Conservation (phyloP, 352 stramenopile species). For the Globisporangium mamillatum region DNA sequence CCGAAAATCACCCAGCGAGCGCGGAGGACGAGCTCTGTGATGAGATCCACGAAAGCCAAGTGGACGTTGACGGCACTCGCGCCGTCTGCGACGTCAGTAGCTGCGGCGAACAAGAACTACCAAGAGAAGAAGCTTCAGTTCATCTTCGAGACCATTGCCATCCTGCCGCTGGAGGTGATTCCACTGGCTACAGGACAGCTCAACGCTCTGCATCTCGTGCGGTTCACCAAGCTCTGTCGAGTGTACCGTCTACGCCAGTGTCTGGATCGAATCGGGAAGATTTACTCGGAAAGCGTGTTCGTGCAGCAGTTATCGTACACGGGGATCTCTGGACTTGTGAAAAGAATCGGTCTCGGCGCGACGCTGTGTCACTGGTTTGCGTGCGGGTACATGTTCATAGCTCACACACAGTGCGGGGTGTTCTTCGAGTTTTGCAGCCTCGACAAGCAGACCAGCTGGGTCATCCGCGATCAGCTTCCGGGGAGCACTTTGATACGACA, state of each 20-base stretch:
- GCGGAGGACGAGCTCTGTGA: conserved; percentile 21
- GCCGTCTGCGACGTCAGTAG: conserved; percentile 14
- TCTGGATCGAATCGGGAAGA: conserved; percentile 37
- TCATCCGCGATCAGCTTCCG: conserved; percentile 47
- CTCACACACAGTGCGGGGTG: conserved; percentile 52
- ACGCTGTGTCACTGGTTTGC: conserved; percentile 53
- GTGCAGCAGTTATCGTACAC: conserved; percentile 58
- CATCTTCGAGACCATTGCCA: conserved; percentile 43
- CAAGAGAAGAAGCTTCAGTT: conserved; percentile 35
- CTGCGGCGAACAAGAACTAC: conserved; percentile 21
- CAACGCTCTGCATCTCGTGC: conserved; percentile 59
- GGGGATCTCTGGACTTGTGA: conserved; percentile 46
- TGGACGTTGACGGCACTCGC: conserved; percentile 53
- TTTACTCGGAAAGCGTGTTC: conserved; percentile 47
- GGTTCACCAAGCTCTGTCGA: conserved; percentile 58
- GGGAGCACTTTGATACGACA: conserved; percentile 39
- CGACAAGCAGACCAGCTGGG: conserved; percentile 53
- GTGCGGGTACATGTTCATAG: conserved; percentile 72
- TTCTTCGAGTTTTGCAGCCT: conserved; percentile 44
- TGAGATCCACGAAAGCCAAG: conserved; percentile 23
- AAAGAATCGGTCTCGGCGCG: conserved; percentile 33
- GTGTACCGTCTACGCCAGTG: conserved; percentile 40
- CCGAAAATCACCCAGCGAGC: conserved; percentile 34
- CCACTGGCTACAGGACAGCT: conserved; percentile 29
- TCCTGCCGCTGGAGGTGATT: conserved; percentile 57